Evolutionary conservation across 805 yeast genomes (phyloP).

Genomic region (Ogataea trehalophila): DNA sequence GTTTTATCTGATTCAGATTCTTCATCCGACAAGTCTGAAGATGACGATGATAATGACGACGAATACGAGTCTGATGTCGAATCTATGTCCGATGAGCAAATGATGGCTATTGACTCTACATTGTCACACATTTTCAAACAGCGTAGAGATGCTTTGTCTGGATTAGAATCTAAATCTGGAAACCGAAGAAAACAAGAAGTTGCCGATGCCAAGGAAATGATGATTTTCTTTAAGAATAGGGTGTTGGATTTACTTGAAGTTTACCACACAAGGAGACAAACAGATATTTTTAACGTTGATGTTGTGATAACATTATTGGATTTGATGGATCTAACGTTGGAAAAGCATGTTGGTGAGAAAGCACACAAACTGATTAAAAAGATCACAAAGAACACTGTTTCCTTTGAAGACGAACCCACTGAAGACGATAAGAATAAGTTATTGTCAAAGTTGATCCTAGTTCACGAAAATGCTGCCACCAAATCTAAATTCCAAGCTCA

Average conservation of each 20-base stretch:
- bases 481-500: slow-evolving; percentile 45
- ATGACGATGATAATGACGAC: slow-evolving; percentile 41
- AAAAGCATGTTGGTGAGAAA: slow-evolving; percentile 65
- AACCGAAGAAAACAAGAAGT: slow-evolving; percentile 68
- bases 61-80: slow-evolving; percentile 63
- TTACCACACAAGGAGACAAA: slow-evolving; percentile 44
- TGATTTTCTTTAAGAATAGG: slow-evolving; percentile 72
- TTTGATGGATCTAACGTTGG: slow-evolving; percentile 63
- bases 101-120: slow-evolving; percentile 90
- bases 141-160: slow-evolving; percentile 60
- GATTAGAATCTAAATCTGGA: slow-evolving; percentile 44
- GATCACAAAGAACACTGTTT: slow-evolving; percentile 42
- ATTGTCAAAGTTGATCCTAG: slow-evolving; percentile 29
- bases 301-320: slow-evolving; percentile 53
- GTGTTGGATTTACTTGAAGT: slow-evolving; percentile 72
- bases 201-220: slow-evolving; percentile 73
- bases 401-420: slow-evolving; percentile 11
- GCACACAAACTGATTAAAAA: slow-evolving; percentile 68
- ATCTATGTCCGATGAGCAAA: slow-evolving; percentile 92
- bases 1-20: slow-evolving; percentile 17
- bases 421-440: slow-evolving; percentile 10
- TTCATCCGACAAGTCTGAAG: slow-evolving; percentile 28
- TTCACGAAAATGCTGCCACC: slow-evolving; percentile 42
- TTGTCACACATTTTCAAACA: slow-evolving; percentile 80
- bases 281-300: slow-evolving; percentile 36